Base-by-base conservation (phyloP, 371 early-diverging fungal genomes). In the Apophysomyces ossiformis region DNA sequence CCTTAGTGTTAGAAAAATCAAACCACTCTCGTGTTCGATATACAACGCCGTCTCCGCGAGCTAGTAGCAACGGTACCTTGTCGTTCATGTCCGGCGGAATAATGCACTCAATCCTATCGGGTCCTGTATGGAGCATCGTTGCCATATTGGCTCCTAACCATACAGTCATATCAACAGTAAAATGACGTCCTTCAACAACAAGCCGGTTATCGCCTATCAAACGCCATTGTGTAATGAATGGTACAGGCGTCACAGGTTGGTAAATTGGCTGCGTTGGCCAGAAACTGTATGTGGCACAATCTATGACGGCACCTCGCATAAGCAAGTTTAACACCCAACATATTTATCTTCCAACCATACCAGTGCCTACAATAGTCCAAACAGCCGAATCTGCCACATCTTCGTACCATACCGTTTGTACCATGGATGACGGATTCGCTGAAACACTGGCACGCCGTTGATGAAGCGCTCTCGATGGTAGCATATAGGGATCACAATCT, bases 331-430 rank as follows among this genome's bases (percentile, higher is more conserved):
- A 38, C 21, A 39, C 9, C 46, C 21, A 50, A n/a, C 15, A 36
- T 45, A 26, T 26, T 26, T 2, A 2, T 44, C 18, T 8, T 18
- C 39, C 39, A 12, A 45, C n/a, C 59, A 50, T 69, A 78, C 84
- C 84, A 57, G 73, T 67, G 45, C 92, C 91, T 7, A 93, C 92
- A 68, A 93, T 89, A 32, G 93, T 93, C 93, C 93, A 93, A 11
- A 92, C 91, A 4, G 92, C 88, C 8, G 85, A 80, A 79, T 93
- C 93, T 3, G 89, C 87, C n/a, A 93, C 92, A 70, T 93, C 92
- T 68, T 90, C 89, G 35, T 81, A 78, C 90, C 90, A 91, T 44
- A 79, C 72, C 8, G 79, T 71, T 18, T 80, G 75, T 26, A 67
- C 68, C 36, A 57, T 39, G 44, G 61, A 61, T 38, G 67, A 60